These are phyloP conservation scores for Xerophyta viscosa DNA, from an alignment of 106 monocot genomes.

Conservation along the genomic window DNA sequence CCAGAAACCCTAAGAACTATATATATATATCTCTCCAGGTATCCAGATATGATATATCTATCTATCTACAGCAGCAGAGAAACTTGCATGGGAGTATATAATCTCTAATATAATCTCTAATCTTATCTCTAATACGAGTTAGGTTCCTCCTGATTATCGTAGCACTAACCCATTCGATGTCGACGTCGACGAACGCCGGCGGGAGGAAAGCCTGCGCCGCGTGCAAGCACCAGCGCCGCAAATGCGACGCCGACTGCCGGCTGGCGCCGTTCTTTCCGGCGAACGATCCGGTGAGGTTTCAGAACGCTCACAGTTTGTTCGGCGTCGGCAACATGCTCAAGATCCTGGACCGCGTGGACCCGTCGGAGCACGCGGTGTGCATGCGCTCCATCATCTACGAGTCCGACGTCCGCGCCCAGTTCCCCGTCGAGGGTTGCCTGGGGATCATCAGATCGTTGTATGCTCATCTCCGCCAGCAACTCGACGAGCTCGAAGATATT, in stretches of 20 bases:
- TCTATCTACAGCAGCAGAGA: too few relatives aligned
- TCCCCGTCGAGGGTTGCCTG: conserved; percentile 55
- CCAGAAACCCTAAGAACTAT: too few relatives aligned
- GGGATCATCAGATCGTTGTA: conserved; percentile 23
- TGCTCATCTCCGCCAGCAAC: not conserved
- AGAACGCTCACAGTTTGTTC: conserved; percentile 59
- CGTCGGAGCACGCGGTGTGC: conserved; percentile 16
- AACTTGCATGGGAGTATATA: too few relatives aligned
- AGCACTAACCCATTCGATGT: too few relatives aligned
- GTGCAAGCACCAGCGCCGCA: conserved; percentile 76
- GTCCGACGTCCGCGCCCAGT: conserved; percentile 32
- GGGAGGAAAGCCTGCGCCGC: conserved; percentile 32
- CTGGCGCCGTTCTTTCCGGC: conserved; percentile 76
- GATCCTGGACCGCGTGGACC: conserved; percentile 22
- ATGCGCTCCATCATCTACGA: conserved; percentile 46
- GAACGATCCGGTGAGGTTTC: conserved; percentile 27
- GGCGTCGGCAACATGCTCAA: conserved; percentile 59
- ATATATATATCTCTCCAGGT: too few relatives aligned
- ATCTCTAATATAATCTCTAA: too few relatives aligned
- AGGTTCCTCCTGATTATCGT: too few relatives aligned
- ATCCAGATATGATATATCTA: too few relatives aligned
- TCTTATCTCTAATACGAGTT: too few relatives aligned
- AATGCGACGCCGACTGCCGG: conserved; percentile 44
- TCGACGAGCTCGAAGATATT: too few relatives aligned
- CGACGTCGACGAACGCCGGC: too few relatives aligned